phyloP scores from a whole-genome alignment of 306 rosid genomes.

The Prunus mongolica region DNA sequence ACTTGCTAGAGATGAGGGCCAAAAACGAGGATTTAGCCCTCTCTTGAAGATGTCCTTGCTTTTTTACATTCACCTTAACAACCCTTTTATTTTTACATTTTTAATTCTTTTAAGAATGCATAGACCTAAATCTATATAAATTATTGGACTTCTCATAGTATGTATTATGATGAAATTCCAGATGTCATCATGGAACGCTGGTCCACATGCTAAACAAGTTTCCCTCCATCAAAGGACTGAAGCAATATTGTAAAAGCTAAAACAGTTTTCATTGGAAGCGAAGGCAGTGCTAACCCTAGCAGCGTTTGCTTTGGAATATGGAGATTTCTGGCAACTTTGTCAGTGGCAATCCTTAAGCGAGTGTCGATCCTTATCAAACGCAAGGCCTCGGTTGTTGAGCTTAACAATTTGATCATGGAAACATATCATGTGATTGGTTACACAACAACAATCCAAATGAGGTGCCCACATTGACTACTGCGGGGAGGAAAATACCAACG shows the following conservation, averaged over 20 bases:
- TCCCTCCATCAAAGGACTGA: not conserved
- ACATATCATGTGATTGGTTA: not conserved
- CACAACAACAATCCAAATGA: not conserved
- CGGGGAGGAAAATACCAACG: not conserved
- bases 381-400: not conserved
- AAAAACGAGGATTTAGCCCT: too few species aligned
- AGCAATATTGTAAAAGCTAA: not conserved
- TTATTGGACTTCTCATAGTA: too few species aligned
- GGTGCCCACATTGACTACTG: not conserved
- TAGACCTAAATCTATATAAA: too few species aligned
- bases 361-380: not conserved
- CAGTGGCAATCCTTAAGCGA: not conserved
- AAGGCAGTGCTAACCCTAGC: not conserved
- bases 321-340: not conserved
- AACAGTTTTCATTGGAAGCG: not conserved
- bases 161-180: not conserved
- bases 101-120: too few species aligned
- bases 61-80: too few species aligned
- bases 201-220: too few species aligned
- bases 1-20: too few species aligned
- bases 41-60: too few species aligned
- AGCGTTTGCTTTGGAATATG: not conserved
- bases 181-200: not conserved
- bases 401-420: not conserved
- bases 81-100: too few species aligned